These are phyloP conservation scores for Boletellus deceptivus DNA, from an alignment of 1,284 basidiomycete species.

Conservation along the genomic window DNA sequence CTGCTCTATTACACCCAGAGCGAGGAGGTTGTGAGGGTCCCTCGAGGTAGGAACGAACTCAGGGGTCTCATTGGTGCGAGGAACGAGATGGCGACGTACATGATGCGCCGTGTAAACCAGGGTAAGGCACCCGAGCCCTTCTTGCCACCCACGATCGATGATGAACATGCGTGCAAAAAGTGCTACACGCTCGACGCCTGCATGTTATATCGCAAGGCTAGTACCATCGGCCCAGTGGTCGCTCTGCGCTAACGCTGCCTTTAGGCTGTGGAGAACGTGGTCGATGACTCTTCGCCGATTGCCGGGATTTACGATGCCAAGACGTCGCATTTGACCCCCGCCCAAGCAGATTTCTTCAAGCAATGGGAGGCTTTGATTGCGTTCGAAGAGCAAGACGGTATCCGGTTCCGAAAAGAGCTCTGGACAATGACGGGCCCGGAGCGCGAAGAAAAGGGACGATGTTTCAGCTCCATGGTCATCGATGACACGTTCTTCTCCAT, in stretches of 20 bases:
- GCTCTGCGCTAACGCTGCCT: conserved; percentile 2
- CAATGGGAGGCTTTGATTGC: conserved; percentile 88
- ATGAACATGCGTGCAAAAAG: conserved; percentile 71
- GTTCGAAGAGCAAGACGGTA: conserved; percentile 85
- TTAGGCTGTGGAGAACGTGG: conserved; percentile 70
- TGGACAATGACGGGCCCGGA: conserved; percentile 89
- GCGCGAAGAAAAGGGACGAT: conserved; percentile 78
- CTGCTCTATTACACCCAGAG: conserved; percentile 93
- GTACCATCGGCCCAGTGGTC: conserved; percentile 18
- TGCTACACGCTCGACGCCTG: conserved; percentile 88
- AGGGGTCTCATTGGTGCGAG: conserved; percentile 78
- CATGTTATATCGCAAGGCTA: conserved; percentile 89
- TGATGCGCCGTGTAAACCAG: conserved; percentile 45
- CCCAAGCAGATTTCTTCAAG: conserved; percentile 80
- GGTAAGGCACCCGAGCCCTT: conserved; percentile 46
- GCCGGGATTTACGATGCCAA: conserved; percentile 75
- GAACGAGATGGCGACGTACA: conserved; percentile 84
- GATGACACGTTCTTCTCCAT: conserved; percentile 37
- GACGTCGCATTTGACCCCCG: conserved; percentile 73
- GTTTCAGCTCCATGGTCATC: conserved; percentile 79
- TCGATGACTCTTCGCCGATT: conserved; percentile 63
- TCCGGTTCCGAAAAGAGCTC: conserved; percentile 83
- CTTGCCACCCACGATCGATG: conserved; percentile 86
- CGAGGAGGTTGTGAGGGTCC: conserved; percentile 83
- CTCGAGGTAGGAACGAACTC: conserved; percentile 78